Evolutionary conservation across 148 eudicot species (phyloP).

Genomic region (Amaranthus cruentus): DNA sequence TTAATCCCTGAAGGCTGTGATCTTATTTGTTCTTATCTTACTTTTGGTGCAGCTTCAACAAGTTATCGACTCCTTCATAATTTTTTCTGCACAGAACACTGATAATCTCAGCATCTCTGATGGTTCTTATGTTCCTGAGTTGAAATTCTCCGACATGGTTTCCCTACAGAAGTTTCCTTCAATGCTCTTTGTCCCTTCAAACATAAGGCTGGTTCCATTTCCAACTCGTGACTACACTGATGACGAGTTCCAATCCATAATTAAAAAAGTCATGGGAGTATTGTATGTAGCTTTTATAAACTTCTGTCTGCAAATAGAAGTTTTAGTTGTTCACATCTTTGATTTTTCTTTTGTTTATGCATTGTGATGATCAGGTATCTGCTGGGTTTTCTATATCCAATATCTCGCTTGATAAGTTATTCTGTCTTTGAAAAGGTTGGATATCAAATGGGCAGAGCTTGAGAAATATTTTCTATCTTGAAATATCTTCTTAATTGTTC

Average conservation of each 20-base stretch:
- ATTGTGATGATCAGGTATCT: conserved; percentile 58
- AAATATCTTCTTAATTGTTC: background rate
- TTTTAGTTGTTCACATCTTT: background rate
- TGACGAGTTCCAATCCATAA: conserved; percentile 93
- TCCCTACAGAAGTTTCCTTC: conserved; percentile 42
- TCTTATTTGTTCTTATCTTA: conserved; percentile 1
- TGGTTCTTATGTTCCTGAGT: conserved; percentile 27
- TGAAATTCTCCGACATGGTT: conserved; percentile 24
- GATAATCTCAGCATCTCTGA: conserved; percentile 24
- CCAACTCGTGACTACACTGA: conserved; percentile 97
- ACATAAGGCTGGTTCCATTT: conserved; percentile 84
- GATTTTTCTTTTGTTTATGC: conserved; percentile 14
- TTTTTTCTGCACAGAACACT: conserved; percentile 62
- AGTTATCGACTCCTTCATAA: conserved; percentile 83
- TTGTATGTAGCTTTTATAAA: conserved; percentile 53
- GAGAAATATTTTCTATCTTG: background rate
- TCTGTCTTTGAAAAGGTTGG: conserved; percentile 91
- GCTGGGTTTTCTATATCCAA: conserved; percentile 95
- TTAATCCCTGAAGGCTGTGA: background rate
- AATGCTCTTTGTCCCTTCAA: conserved; percentile 69
- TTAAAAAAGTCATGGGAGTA: conserved; percentile 96
- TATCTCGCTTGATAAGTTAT: conserved; percentile 89
- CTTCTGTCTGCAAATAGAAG: background rate
- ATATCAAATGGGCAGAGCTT: conserved; percentile 11
- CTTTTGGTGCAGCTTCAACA: conserved; percentile 84